phyloP scores from a whole-genome alignment of 78 protist genomes.

The Dictyostelium firmibasis region DNA sequence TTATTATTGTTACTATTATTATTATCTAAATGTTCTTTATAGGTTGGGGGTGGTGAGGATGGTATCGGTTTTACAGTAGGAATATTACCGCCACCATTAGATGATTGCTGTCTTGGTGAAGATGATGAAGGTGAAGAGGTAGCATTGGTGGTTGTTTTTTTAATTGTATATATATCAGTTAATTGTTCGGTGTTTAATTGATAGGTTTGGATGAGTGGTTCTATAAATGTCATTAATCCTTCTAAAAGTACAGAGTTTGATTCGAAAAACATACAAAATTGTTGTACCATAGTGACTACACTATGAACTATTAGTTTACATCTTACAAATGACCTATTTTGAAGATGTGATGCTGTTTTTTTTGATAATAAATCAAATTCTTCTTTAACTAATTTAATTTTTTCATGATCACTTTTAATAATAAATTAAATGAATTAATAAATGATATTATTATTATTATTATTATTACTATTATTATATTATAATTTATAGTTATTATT shows the following conservation, averaged over 20 bases:
- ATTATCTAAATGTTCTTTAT: slow-evolving; percentile 12
- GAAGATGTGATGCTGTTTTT: slow-evolving; percentile 36
- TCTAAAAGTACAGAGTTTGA: slow-evolving; percentile 55
- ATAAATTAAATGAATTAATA: background rate
- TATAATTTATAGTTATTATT: no score
- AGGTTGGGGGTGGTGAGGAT: slow-evolving; percentile 56
- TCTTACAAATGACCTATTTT: slow-evolving; percentile 57
- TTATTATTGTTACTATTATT: background rate
- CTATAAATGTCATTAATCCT: slow-evolving; percentile 40
- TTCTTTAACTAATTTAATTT: slow-evolving; percentile 22
- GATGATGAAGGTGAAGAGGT: background rate
- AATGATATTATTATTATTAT: background rate
- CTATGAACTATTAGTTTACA: slow-evolving; percentile 72
- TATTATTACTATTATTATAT: background rate
- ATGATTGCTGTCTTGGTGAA: slow-evolving; percentile 10
- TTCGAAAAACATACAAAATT: slow-evolving; percentile 64
- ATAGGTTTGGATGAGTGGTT: slow-evolving; percentile 18
- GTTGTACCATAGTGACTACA: slow-evolving; percentile 58
- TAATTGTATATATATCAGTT: slow-evolving; percentile 21
- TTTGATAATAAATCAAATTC: slow-evolving; percentile 51
- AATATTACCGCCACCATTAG: background rate
- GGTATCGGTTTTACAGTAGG: background rate
- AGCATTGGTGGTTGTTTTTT: background rate
- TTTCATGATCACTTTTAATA: slow-evolving; percentile 20
- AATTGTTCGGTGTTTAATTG: slow-evolving; percentile 28